phyloP scores from a whole-genome alignment of 2,329 filamentous ascomycete species.

The Aspergillus cejpii region DNA sequence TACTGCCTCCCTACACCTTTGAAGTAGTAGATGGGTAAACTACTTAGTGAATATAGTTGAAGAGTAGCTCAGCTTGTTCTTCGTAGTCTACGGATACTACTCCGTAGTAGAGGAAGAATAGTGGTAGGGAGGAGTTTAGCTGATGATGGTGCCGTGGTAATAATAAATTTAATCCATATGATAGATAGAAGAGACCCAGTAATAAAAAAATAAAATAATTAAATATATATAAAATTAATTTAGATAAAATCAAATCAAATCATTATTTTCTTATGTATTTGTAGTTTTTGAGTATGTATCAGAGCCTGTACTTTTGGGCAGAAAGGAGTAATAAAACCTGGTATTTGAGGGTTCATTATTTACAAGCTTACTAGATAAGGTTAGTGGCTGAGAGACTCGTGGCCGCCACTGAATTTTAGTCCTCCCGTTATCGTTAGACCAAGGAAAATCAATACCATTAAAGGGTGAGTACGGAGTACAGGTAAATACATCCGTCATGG shows the following conservation, averaged over 20 bases:
- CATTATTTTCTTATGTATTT: no score
- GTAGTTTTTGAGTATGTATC: no score
- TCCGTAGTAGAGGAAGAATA: background rate
- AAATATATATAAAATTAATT: no score
- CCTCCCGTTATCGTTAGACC: conserved; percentile 8
- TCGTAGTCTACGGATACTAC: no score
- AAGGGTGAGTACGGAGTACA: background rate
- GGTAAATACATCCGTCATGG: background rate
- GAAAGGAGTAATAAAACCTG: conserved; percentile 7
- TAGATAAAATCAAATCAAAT: no score
- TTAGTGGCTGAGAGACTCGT: conserved; percentile 18
- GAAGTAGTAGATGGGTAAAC: background rate
- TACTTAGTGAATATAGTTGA: background rate
- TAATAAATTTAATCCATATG: no score
- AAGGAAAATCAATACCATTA: background rate
- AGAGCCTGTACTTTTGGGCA: conserved; percentile 11
- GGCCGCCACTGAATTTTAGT: conserved; percentile 20
- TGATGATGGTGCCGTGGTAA: no score
- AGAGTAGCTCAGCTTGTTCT: no score
- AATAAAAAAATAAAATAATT: no score
- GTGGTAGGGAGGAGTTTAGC: no score
- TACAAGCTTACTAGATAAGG: conserved; percentile 9
- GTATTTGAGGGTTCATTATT: conserved; percentile 4
- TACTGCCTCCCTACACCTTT: background rate
- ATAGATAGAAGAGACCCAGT: no score